Conservation (phyloP, 108 stramenopile genomes). For the Nitzschia sp. region DNA sequence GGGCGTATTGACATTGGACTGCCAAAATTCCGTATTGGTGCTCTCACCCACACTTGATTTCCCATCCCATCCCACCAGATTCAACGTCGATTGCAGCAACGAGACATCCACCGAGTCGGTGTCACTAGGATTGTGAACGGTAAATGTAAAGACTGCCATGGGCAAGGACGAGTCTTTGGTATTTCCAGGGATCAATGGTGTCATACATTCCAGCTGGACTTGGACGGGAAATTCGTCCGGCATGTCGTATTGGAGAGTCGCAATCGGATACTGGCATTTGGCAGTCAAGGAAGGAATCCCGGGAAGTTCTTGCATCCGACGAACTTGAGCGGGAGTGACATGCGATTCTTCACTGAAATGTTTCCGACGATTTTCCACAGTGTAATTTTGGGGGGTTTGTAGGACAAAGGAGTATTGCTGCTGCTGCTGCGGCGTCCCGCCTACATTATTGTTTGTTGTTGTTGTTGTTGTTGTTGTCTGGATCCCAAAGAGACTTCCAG, state of each 20-base stretch:
- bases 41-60: background rate
- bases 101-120: background rate
- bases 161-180: conserved; percentile 9
- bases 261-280: conserved; percentile 14
- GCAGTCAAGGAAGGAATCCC: conserved; percentile 3
- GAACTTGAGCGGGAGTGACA: background rate
- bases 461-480: background rate
- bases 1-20: conserved; percentile 12
- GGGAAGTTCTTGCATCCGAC: background rate
- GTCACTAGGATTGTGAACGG: background rate
- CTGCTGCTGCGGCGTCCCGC: background rate
- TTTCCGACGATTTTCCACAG: background rate
- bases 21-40: conserved; percentile 7
- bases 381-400: background rate
- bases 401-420: background rate
- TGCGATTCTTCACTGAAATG: background rate
- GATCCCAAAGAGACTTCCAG: conserved; percentile 4
- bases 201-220: conserved; percentile 8
- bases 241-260: background rate
- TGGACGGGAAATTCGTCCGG: background rate
- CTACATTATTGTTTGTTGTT: background rate
- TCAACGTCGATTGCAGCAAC: conserved; percentile 15
- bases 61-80: conserved; percentile 24
- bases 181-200: conserved; percentile 12
- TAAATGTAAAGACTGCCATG: conserved; percentile 11